These are phyloP conservation scores for Cnidoscolus chayamansa DNA, from an alignment of 441 rosid species.

Conservation along the genomic window DNA sequence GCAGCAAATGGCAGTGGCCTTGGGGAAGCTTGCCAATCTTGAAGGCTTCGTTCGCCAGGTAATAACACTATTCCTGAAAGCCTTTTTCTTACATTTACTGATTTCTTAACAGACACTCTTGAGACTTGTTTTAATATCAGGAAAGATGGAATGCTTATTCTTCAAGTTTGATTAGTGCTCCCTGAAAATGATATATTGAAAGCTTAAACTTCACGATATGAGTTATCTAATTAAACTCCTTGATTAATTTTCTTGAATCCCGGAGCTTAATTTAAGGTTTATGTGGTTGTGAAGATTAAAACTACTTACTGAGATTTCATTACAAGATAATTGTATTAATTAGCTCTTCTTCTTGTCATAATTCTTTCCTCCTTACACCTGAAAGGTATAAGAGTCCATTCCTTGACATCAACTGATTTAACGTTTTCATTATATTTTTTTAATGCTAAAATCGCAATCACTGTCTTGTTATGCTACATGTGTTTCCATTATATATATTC, in stretches of 20 bases:
- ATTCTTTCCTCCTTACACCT: conserved; percentile 8
- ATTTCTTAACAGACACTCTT: too few species aligned
- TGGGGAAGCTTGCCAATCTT: conserved; percentile 81
- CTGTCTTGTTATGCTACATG: too few species aligned
- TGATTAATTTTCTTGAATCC: neutral
- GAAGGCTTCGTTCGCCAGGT: conserved; percentile 98
- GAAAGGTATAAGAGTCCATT: conserved; percentile 19
- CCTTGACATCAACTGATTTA: conserved; percentile 28
- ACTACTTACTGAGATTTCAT: too few species aligned
- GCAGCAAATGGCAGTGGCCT: conserved; percentile 93
- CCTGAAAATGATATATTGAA: conserved; percentile 24
- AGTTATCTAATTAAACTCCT: neutral
- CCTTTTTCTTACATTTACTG: too few species aligned
- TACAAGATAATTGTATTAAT: too few species aligned
- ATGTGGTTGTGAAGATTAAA: too few species aligned
- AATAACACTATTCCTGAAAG: neutral
- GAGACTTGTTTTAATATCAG: too few species aligned
- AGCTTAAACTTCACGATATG: neutral
- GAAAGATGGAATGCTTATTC: neutral
- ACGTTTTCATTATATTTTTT: conserved; percentile 26
- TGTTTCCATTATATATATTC: too few species aligned
- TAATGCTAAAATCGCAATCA: neutral
- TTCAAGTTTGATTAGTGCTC: conserved; percentile 6
- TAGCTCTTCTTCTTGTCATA: too few species aligned
- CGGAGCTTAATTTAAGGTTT: too few species aligned